Conservation (phyloP, 257 asterid species). For the Anisodus acutangulus region DNA sequence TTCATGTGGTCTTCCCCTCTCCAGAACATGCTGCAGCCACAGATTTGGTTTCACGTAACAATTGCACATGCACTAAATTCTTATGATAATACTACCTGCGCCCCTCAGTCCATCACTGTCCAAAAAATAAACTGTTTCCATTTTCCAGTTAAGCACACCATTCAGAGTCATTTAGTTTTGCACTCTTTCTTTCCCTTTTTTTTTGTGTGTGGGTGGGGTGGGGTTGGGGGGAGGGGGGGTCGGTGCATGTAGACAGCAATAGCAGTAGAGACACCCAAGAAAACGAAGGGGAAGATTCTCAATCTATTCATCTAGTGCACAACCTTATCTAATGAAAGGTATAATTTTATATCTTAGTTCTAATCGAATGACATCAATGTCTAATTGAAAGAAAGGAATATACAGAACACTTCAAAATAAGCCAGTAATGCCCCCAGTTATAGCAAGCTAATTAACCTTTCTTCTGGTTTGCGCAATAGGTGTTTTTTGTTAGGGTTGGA, state of each 20-base stretch:
- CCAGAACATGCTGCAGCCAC: constrained; percentile 72
- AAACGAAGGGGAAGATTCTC: neutral
- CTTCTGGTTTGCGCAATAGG: constrained; percentile 3
- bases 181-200: neutral
- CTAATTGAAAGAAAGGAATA: neutral
- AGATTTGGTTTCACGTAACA: neutral
- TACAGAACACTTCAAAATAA: neutral
- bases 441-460: constrained; percentile 6
- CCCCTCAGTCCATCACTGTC: neutral
- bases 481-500: constrained; percentile 13
- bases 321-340: neutral
- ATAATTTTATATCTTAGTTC: neutral
- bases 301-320: constrained; percentile 4
- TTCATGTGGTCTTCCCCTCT: constrained; percentile 72
- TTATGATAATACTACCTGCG: neutral
- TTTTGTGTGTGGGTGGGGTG: neutral
- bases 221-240: neutral
- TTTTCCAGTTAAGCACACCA: neutral
- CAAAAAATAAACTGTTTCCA: neutral
- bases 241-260: neutral
- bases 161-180: neutral
- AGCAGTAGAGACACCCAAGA: neutral
- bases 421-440: constrained; percentile 9
- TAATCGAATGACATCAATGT: neutral
- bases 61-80: constrained; percentile 24